These are phyloP conservation scores for Daldinia concentrica DNA, from an alignment of 495 filamentous ascomycete genomes.

Conservation along the genomic window DNA sequence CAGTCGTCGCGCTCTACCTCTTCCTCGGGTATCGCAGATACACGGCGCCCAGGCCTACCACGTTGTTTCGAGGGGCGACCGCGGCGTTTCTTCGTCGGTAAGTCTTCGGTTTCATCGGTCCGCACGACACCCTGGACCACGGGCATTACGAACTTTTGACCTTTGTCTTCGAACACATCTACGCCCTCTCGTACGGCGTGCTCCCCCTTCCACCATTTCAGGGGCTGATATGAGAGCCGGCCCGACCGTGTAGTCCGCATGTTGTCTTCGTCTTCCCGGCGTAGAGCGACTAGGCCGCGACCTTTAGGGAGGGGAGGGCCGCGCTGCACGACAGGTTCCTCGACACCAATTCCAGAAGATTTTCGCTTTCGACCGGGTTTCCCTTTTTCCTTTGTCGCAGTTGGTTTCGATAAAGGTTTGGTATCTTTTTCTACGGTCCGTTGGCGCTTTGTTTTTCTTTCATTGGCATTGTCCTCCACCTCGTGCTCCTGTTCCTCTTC, in stretches of 20 bases:
- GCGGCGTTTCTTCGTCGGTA: constrained; percentile 31
- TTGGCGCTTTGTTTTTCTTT: constrained; percentile 43
- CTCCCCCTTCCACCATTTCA: constrained; percentile 91
- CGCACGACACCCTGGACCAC: constrained; percentile 79
- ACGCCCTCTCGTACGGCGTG: constrained; percentile 71
- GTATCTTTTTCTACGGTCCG: constrained; percentile 28
- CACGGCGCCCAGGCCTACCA: constrained; percentile 8
- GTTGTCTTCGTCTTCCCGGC: constrained; percentile 67
- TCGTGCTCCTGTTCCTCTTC: constrained; percentile 34
- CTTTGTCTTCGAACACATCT: constrained; percentile 53
- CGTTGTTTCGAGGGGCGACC: constrained; percentile 44
- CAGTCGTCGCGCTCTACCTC: constrained; percentile 62
- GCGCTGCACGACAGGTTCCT: constrained; percentile 55
- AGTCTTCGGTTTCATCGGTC: constrained; percentile 63
- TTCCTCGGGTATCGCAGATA: constrained; percentile 1
- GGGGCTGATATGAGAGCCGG: constrained; percentile 70
- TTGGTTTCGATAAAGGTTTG: constrained; percentile 33
- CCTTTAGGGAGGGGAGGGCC: constrained; percentile 64
- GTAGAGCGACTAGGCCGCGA: constrained; percentile 74
- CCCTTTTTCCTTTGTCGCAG: constrained; percentile 41
- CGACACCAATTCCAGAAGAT: constrained; percentile 50
- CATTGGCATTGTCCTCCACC: constrained; percentile 27
- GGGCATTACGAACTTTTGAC: constrained; percentile 63
- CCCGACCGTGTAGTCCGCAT: constrained; percentile 62
- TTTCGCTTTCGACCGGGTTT: constrained; percentile 53